Evolutionary conservation across 352 stramenopile species (phyloP).

Genomic region (Globisporangium acanthophoron): DNA sequence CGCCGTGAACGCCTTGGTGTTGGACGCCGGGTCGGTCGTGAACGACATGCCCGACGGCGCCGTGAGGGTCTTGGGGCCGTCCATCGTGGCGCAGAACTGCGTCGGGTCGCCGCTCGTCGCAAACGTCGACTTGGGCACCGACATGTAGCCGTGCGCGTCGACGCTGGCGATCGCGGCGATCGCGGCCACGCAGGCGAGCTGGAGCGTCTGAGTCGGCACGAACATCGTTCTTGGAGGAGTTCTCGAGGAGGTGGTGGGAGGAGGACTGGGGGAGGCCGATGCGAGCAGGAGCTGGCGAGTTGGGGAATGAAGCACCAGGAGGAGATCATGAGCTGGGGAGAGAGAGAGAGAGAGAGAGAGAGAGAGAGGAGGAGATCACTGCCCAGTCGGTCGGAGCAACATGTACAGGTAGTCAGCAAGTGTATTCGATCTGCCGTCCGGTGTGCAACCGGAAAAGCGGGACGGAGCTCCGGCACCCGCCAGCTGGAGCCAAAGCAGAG

Average conservation of each 20-base stretch:
- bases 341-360: no score
- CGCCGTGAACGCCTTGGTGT: slow-evolving; percentile 19
- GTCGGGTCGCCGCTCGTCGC: slow-evolving; percentile 6
- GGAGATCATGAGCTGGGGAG: no score
- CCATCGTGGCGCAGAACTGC: slow-evolving; percentile 11
- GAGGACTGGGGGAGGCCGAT: neutral
- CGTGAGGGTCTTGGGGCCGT: slow-evolving; percentile 6
- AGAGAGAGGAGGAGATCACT: no score
- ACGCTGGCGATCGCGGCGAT: slow-evolving; percentile 16
- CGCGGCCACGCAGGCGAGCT: slow-evolving; percentile 17
- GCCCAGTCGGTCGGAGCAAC: no score
- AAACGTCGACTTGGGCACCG: slow-evolving; percentile 10
- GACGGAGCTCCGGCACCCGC: no score
- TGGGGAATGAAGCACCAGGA: neutral
- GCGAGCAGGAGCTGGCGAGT: neutral
- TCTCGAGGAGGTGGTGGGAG: neutral
- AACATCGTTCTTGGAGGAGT: slow-evolving; percentile 15
- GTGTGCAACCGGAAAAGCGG: no score
- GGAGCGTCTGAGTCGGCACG: slow-evolving; percentile 6
- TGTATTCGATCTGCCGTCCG: no score
- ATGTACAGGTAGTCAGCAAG: no score
- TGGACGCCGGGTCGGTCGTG: slow-evolving; percentile 10
- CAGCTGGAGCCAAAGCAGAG: no score
- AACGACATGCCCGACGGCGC: slow-evolving; percentile 12
- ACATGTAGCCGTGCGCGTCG: slow-evolving; percentile 30